These are phyloP conservation scores for Xylaria palmicola DNA, from an alignment of 495 filamentous ascomycete genomes.

Conservation along the genomic window DNA sequence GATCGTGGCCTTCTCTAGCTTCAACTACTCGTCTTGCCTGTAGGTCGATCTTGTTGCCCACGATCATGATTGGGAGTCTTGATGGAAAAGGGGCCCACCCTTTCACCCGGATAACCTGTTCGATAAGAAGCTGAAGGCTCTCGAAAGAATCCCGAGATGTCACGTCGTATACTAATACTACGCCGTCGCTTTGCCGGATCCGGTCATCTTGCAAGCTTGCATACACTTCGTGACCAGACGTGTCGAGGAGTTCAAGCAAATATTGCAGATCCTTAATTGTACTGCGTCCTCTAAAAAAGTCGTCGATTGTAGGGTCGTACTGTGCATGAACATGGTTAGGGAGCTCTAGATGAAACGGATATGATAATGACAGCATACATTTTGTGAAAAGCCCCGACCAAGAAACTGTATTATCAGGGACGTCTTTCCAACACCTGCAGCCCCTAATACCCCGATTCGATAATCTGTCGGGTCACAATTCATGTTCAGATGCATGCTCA, in stretches of 20 bases:
- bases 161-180: constrained; percentile 79
- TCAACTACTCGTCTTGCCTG: constrained; percentile 72
- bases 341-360: not conserved
- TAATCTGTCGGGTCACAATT: not conserved
- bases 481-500: not conserved
- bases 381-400: not conserved
- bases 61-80: constrained; percentile 59
- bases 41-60: constrained; percentile 76
- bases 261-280: constrained; percentile 63
- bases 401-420: constrained; percentile 71
- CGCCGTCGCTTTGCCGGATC: constrained; percentile 77
- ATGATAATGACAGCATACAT: not conserved
- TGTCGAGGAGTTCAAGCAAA: constrained; percentile 76
- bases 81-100: constrained; percentile 50
- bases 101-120: constrained; percentile 18
- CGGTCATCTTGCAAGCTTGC: constrained; percentile 75
- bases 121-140: constrained; percentile 47
- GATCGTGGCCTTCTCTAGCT: constrained; percentile 68
- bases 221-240: constrained; percentile 79
- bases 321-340: not conserved
- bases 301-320: constrained; percentile 1
- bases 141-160: constrained; percentile 68
- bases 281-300: not conserved
- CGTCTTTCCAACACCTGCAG: not conserved
- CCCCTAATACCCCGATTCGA: not conserved